These are phyloP conservation scores for Vitellaria paradoxa DNA, from an alignment of 179 eudicot species.

Conservation along the genomic window DNA sequence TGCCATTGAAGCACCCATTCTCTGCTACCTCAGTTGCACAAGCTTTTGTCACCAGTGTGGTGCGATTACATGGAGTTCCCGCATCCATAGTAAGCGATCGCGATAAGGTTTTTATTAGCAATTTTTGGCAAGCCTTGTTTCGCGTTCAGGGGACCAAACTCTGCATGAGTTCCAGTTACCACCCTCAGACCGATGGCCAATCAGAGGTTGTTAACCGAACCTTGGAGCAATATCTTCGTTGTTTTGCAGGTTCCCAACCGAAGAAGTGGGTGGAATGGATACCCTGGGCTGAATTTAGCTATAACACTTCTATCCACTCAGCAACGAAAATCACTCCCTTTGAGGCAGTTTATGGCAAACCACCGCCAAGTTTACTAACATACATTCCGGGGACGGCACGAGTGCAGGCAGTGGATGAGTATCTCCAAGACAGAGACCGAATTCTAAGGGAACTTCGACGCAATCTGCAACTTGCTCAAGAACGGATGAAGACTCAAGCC, in stretches of 20 bases:
- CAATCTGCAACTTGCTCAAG: not conserved
- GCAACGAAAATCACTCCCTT: not conserved
- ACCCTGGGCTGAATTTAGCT: constrained; percentile 6
- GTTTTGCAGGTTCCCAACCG: not conserved
- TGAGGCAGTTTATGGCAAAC: constrained; percentile 1
- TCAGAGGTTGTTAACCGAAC: not conserved
- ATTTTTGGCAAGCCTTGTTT: constrained; percentile 12
- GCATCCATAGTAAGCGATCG: not conserved
- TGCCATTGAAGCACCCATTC: constrained; percentile 12
- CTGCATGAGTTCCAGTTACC: not conserved
- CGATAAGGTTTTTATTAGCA: not conserved
- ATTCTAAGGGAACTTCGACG: not conserved
- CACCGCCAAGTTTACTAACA: not conserved
- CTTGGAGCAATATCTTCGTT: constrained; percentile 10
- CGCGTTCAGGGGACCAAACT: not conserved
- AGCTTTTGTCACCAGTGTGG: not conserved
- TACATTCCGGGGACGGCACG: not conserved
- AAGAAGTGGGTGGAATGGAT: not conserved
- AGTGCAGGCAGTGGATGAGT: not conserved
- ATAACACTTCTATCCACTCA: constrained; percentile 9
- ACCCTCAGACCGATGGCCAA: constrained; percentile 18
- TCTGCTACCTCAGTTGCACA: not conserved
- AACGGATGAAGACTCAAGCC: not conserved
- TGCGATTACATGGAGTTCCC: constrained; percentile 16
- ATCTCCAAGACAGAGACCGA: not conserved